Conservation (phyloP, 1,284 basidiomycete genomes). For the Coniferiporia sulphurascens region DNA sequence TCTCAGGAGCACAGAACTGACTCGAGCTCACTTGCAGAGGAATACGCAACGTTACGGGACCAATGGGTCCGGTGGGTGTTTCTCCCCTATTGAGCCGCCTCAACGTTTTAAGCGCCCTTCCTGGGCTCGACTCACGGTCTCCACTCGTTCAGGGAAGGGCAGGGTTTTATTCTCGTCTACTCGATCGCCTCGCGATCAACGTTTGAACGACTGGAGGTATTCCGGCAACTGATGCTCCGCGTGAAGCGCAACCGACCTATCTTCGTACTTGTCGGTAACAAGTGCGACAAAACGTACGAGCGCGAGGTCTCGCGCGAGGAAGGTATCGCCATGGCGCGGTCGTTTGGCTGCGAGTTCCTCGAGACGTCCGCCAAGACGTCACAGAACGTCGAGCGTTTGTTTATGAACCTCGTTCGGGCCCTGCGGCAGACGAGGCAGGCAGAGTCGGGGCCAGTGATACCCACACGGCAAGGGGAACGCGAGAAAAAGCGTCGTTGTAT, state of each 20-base stretch:
- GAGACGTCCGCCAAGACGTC: slow-evolving; percentile 96
- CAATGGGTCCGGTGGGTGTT: slow-evolving; percentile 91
- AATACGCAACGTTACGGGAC: slow-evolving; percentile 95
- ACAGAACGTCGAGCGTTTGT: slow-evolving; percentile 91
- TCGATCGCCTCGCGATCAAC: slow-evolving; percentile 94
- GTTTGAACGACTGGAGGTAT: slow-evolving; percentile 91
- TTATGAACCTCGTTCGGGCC: slow-evolving; percentile 86
- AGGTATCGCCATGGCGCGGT: slow-evolving; percentile 78
- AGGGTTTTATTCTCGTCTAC: slow-evolving; percentile 98
- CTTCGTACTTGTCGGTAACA: slow-evolving; percentile 91
- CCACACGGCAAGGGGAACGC: slow-evolving; percentile 39
- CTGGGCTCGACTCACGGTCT: neutral
- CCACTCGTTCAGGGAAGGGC: slow-evolving; percentile 72
- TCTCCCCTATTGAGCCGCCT: neutral
- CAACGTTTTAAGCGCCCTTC: neutral
- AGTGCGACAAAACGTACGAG: slow-evolving; percentile 81
- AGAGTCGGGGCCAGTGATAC: slow-evolving; percentile 30
- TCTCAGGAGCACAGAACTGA: neutral
- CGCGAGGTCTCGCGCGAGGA: slow-evolving; percentile 88
- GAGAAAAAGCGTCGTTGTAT: slow-evolving; percentile 48
- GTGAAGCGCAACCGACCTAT: slow-evolving; percentile 87
- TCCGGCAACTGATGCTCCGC: slow-evolving; percentile 90
- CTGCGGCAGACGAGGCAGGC: slow-evolving; percentile 65
- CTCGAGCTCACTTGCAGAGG: slow-evolving; percentile 52
- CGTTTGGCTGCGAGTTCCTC: slow-evolving; percentile 92